phyloP scores from a whole-genome alignment of 495 filamentous ascomycete genomes.

The Elasticomyces elasticus region DNA sequence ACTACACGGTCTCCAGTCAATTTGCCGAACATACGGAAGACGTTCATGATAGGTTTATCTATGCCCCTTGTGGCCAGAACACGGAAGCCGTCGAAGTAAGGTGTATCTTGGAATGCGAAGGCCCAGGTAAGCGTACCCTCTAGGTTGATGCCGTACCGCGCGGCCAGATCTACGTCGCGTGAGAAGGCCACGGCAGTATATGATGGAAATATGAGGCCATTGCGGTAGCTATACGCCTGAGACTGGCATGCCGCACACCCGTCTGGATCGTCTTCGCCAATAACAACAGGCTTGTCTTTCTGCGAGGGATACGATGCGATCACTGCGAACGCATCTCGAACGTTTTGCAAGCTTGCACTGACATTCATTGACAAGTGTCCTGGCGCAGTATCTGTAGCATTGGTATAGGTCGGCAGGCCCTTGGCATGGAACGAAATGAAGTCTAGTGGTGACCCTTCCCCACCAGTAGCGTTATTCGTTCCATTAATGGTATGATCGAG shows the following conservation, averaged over 20 bases:
- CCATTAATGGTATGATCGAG: conserved; percentile 18
- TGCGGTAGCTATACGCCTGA: conserved; percentile 15
- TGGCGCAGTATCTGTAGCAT: conserved; percentile 8
- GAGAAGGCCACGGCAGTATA: conserved; percentile 17
- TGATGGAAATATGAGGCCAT: conserved; percentile 16
- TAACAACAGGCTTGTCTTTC: conserved; percentile 16
- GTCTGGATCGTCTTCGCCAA: conserved; percentile 21
- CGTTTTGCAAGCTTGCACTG: conserved; percentile 10
- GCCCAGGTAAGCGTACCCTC: conserved; percentile 16
- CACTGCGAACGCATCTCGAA: conserved; percentile 13
- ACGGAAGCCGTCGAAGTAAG: conserved; percentile 19
- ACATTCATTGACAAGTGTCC: conserved; percentile 19
- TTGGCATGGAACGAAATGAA: conserved; percentile 22
- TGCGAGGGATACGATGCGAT: conserved; percentile 9
- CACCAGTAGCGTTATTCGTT: conserved; percentile 16
- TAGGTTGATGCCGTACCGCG: conserved; percentile 15
- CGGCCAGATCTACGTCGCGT: conserved; percentile 15
- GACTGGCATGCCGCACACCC: conserved; percentile 17
- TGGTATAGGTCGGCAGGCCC: conserved; percentile 15
- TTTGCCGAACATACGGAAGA: conserved; percentile 22
- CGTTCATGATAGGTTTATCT: conserved; percentile 19
- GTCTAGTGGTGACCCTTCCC: conserved; percentile 15
- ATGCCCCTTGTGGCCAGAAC: conserved; percentile 16
- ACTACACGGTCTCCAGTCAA: conserved; percentile 7
- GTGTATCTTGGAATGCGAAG: conserved; percentile 13